Evolutionary conservation across 2,329 filamentous ascomycete species (phyloP), one percentile per base, ranked within the genome.

Genomic region (Pestalotiopsis sp.): DNA sequence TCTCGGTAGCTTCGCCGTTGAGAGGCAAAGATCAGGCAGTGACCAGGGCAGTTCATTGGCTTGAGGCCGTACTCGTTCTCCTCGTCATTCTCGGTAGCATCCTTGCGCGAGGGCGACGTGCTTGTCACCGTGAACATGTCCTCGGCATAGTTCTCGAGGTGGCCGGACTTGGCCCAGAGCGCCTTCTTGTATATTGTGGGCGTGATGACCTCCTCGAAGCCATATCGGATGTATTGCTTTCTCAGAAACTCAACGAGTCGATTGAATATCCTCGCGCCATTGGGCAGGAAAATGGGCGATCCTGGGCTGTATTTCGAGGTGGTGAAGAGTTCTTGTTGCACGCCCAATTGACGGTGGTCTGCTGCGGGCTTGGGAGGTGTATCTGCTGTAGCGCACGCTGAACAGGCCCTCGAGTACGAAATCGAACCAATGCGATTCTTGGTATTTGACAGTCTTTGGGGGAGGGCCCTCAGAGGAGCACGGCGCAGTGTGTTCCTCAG

Each of bases 11-110:
- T 96, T 75, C 93, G 89, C 77, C 93, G 92, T 66, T 92, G 89
- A 80, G 95, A 92, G 64, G 88, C 89, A 80, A 97, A 97, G 76
- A 98, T 92, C 73, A 96, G 84, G 81, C 93, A 97, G 82, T 98
- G 95, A 36, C 94, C 94, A 3, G 96, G 96, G 82, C 96, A 99
- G 84, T 98, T 98, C 96, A 98, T 98, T 36, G 95, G 95, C 84
- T 98, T 98, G 65, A 98, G 84, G 17, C 91, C 94, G 36, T 79
- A 79, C 58, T 78, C 77, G 64, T 77, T 74, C 31, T 77, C 72
- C 60, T 76, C 73, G 85, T 68, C 70, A 12, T 62, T 64, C 4
- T 75, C 67, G 64, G 72, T 25, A 31, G 72, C 70, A 12, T 81
- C 78, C 62, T 76, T 80, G 67, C 83, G 75, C 71, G 83, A 71